phyloP scores from a whole-genome alignment of 2,329 filamentous ascomycete genomes.

The Aurifilum marmelostoma region DNA sequence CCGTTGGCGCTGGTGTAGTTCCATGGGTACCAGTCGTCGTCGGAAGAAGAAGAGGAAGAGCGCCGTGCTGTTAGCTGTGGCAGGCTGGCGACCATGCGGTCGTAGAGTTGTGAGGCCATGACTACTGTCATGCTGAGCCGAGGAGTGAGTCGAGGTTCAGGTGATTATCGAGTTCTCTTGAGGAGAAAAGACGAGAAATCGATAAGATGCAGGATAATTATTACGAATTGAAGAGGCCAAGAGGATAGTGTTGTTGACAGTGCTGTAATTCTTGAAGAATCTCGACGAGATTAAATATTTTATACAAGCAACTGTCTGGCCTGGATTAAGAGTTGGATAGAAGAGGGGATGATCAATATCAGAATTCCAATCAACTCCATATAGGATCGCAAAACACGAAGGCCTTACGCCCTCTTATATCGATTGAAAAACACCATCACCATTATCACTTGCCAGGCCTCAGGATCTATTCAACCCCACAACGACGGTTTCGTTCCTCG shows the following conservation, averaged over 20 bases:
- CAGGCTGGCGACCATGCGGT: conserved; percentile 17
- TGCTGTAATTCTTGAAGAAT: too few relatives aligned
- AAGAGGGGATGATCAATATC: neutral
- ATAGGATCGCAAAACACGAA: neutral
- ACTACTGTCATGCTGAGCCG: neutral
- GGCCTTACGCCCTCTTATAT: neutral
- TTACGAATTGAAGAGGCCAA: too few relatives aligned
- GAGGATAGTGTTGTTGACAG: too few relatives aligned
- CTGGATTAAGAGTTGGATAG: neutral
- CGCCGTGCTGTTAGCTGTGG: conserved; percentile 3
- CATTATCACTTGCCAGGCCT: too few relatives aligned
- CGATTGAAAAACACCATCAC: neutral
- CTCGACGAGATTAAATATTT: too few relatives aligned
- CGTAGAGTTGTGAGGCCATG: conserved; percentile 22
- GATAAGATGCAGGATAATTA: too few relatives aligned
- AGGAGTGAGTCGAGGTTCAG: neutral
- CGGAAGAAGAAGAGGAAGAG: neutral
- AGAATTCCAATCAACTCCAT: neutral
- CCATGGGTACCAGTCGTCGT: conserved; percentile 10
- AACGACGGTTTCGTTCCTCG: neutral
- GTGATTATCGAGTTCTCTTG: neutral
- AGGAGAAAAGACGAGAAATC: neutral
- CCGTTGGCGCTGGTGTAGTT: conserved; percentile 26
- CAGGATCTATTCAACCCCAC: too few relatives aligned
- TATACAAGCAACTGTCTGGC: too few relatives aligned